phyloP scores from a whole-genome alignment of 805 yeast genomes.

The Lachancea mirantina region DNA sequence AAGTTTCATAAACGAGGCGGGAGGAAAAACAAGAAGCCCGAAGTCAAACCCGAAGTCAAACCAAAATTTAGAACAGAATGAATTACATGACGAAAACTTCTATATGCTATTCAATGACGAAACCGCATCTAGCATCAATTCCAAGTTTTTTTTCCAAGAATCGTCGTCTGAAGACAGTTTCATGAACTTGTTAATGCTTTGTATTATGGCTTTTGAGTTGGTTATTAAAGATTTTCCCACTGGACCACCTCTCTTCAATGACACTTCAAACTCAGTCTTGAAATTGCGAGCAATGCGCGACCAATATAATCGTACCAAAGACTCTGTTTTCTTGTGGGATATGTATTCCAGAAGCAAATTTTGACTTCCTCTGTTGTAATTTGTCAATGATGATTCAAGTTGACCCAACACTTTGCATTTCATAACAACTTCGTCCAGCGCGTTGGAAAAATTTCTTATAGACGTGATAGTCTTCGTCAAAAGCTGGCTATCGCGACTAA shows the following conservation, averaged over 20 bases:
- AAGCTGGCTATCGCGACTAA: constrained; percentile 15
- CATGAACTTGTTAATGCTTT: constrained; percentile 19
- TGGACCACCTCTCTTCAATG: constrained; percentile 31
- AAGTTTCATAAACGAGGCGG: constrained; percentile 33
- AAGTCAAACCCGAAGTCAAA: constrained; percentile 10
- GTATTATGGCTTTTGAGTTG: constrained; percentile 16
- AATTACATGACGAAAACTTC: background rate
- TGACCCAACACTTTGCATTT: constrained; percentile 12
- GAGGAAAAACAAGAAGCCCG: constrained; percentile 28
- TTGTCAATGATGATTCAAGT: constrained; percentile 17
- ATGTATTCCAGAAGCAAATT: constrained; percentile 16
- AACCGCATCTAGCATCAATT: constrained; percentile 6
- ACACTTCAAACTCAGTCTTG: constrained; percentile 27
- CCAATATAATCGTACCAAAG: constrained; percentile 22
- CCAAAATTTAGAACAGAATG: constrained; percentile 9
- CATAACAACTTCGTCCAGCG: constrained; percentile 17
- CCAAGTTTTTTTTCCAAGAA: constrained; percentile 9
- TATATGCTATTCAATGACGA: background rate
- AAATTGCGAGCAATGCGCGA: constrained; percentile 18
- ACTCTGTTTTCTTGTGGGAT: constrained; percentile 11
- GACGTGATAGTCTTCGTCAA: constrained; percentile 26
- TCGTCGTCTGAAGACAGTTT: constrained; percentile 9
- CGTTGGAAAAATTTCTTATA: constrained; percentile 19
- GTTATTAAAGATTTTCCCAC: constrained; percentile 27
- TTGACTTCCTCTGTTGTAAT: constrained; percentile 10